Evolutionary conservation across 805 yeast genomes (phyloP).

Genomic region (Candida boidinii): DNA sequence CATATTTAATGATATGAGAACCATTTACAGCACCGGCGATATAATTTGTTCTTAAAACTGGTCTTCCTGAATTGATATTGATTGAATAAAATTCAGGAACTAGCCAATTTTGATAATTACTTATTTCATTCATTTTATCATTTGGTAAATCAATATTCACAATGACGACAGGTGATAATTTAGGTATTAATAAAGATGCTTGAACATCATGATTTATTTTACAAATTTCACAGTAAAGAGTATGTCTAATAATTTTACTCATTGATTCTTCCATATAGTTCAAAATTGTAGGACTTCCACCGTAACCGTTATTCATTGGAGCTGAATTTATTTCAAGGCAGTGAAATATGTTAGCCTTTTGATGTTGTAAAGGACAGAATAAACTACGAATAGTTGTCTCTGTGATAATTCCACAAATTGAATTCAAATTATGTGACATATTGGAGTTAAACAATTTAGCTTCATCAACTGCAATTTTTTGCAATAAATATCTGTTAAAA

Average conservation of each 20-base stretch:
- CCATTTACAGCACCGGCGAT: constrained; percentile 13
- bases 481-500: constrained; percentile 53
- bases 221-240: constrained; percentile 47
- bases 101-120: constrained; percentile 48
- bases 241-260: constrained; percentile 40
- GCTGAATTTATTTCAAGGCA: constrained; percentile 32
- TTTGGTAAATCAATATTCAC: constrained; percentile 49
- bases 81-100: constrained; percentile 45
- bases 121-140: constrained; percentile 45
- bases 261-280: constrained; percentile 56
- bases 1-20: constrained; percentile 33
- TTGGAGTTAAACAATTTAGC: constrained; percentile 17
- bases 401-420: constrained; percentile 33
- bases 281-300: constrained; percentile 28
- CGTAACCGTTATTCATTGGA: constrained; percentile 12
- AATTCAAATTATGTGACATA: constrained; percentile 12
- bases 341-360: constrained; percentile 26
- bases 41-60: constrained; percentile 15
- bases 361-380: constrained; percentile 30
- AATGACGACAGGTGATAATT: constrained; percentile 56
- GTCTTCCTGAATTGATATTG: constrained; percentile 6
- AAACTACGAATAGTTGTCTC: constrained; percentile 33
- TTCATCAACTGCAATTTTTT: constrained; percentile 44
- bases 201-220: constrained; percentile 45
- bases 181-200: constrained; percentile 39